Evolutionary conservation across 257 asterid genomes (phyloP).

Genomic region (Gentiana dahurica): DNA sequence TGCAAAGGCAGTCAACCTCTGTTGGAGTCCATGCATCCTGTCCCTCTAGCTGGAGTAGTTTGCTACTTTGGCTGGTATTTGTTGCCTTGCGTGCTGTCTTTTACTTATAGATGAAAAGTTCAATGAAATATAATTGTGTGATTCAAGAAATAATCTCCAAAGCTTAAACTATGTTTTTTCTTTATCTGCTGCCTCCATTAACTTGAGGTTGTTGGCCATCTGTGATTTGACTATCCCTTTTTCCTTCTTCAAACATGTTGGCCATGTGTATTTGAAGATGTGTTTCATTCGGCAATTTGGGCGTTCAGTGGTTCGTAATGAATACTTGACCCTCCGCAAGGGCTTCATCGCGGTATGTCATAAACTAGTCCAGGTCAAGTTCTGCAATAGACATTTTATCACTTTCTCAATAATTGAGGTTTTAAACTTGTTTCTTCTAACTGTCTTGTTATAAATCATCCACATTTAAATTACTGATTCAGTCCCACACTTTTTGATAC

Average conservation of each 20-base stretch:
- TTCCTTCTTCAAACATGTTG: not conserved
- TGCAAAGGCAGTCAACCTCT: constrained; percentile 78
- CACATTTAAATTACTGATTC: too few species aligned
- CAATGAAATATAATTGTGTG: not conserved
- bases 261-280: constrained; percentile 41
- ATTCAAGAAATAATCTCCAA: not conserved
- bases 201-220: not conserved
- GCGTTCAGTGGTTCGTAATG: constrained; percentile 87
- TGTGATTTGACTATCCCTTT: not conserved
- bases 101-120: not conserved
- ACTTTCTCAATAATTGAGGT: too few species aligned
- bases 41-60: constrained; percentile 50
- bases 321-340: constrained; percentile 93
- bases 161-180: not conserved
- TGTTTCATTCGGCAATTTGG: constrained; percentile 97
- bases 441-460: too few species aligned
- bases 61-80: constrained; percentile 84
- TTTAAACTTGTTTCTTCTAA: too few species aligned
- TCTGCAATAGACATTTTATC: too few species aligned
- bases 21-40: constrained; percentile 75
- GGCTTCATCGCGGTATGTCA: constrained; percentile 77
- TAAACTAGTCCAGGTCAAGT: not conserved
- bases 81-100: constrained; percentile 3
- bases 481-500: too few species aligned
- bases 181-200: not conserved